These are phyloP conservation scores for Penium margaritaceum DNA, from an alignment of 139 green algal genomes.

Conservation along the genomic window DNA sequence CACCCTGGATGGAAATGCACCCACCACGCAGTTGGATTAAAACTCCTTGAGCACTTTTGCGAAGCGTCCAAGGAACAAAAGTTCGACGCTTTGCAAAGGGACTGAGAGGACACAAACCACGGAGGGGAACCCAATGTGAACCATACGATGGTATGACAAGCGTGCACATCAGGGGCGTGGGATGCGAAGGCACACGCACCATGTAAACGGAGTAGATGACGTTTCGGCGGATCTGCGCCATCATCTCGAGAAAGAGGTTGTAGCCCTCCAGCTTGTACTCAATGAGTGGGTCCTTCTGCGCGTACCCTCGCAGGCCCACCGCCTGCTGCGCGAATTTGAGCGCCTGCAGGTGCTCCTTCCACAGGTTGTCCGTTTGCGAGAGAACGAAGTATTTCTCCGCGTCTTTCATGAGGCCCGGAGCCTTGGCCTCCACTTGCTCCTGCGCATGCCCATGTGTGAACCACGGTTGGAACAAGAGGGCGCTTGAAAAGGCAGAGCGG, in stretches of 20 bases:
- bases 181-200: constrained; percentile 49
- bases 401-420: constrained; percentile 68
- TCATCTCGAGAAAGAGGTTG: constrained; percentile 78
- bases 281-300: constrained; percentile 83
- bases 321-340: constrained; percentile 98
- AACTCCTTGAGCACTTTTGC: too few species aligned
- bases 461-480: too few species aligned
- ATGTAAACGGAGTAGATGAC: constrained; percentile 95
- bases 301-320: constrained; percentile 80
- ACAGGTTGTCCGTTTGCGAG: constrained; percentile 87
- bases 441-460: too few species aligned
- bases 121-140: too few species aligned
- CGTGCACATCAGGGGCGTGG: too few species aligned
- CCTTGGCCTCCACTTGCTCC: constrained; percentile 1
- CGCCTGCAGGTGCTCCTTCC: constrained; percentile 93
- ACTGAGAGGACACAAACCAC: too few species aligned
- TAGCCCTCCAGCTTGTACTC: constrained; percentile 99
- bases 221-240: constrained; percentile 83
- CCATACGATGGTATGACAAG: too few species aligned
- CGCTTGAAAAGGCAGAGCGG: neutral
- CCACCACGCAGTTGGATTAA: too few species aligned
- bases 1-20: too few species aligned
- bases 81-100: too few species aligned
- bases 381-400: constrained; percentile 92
- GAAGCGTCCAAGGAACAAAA: too few species aligned